Evolutionary conservation across 331 rosid genomes (phyloP).

Genomic region (Pyrus hybrid): DNA sequence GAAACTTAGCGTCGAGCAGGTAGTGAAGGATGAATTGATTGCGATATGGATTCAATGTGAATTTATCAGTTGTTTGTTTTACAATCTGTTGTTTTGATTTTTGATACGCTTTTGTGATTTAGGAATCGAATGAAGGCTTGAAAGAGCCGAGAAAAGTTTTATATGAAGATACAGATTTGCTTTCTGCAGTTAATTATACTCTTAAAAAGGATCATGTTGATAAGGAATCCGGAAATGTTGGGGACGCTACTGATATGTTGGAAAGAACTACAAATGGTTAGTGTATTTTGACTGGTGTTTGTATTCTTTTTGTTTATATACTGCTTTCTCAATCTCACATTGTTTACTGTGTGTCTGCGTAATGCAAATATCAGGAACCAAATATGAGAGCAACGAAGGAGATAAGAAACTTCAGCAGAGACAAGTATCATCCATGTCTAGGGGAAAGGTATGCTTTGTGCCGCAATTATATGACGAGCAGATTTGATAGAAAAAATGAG

Average conservation of each 20-base stretch:
- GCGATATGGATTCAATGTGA: not conserved
- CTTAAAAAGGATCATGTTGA: slow-evolving; percentile 17
- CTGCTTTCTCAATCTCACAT: slow-evolving; percentile 11
- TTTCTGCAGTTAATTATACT: slow-evolving; percentile 15
- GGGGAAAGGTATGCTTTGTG: slow-evolving; percentile 40
- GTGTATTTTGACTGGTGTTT: slow-evolving; percentile 13
- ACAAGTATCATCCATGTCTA: slow-evolving; percentile 17
- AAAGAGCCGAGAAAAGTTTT: slow-evolving; percentile 73
- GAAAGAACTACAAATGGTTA: slow-evolving; percentile 38
- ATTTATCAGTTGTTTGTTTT: not conserved
- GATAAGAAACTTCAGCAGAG: slow-evolving; percentile 29
- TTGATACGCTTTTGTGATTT: slow-evolving; percentile 1
- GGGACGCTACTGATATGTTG: slow-evolving; percentile 14
- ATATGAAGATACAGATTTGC: slow-evolving; percentile 49
- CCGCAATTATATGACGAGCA: not conserved
- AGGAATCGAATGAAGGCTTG: slow-evolving; percentile 64
- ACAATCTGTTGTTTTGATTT: not conserved
- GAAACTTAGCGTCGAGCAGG: slow-evolving; percentile 63
- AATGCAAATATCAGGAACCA: slow-evolving; percentile 40
- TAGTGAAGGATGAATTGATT: slow-evolving; percentile 3
- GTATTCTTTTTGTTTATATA: slow-evolving; percentile 1
- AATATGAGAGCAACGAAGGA: slow-evolving; percentile 22
- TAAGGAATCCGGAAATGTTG: slow-evolving; percentile 30
- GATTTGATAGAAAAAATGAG: not conserved
- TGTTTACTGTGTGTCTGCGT: slow-evolving; percentile 9